Percentiles rank a stretch among this genome's conserved stretches.
Conservation (phyloP, 345 rosid genomes). For the Stellera chamaejasme region DNA sequence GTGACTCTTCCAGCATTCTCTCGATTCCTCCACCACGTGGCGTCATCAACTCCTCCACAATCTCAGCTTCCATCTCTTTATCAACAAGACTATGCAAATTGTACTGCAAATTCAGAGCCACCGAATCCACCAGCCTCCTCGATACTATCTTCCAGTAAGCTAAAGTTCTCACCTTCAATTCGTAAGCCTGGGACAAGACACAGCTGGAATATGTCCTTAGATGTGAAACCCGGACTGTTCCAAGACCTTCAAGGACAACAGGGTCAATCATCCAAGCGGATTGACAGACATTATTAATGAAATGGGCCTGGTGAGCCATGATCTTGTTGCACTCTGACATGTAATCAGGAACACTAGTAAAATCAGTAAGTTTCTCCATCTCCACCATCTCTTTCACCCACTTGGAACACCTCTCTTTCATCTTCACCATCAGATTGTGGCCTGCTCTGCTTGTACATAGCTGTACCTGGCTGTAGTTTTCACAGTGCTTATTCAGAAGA, state of each 20-base stretch:
- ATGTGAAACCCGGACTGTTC: constrained; percentile 2
- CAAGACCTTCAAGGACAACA: constrained; percentile 9
- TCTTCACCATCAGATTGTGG: constrained; percentile 13
- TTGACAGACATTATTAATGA: background rate
- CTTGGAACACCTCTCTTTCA: constrained; percentile 20
- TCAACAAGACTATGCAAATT: constrained; percentile 16
- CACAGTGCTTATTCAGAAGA: too few relatives aligned
- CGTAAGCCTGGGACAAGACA: constrained; percentile 9
- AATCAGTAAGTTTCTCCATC: constrained; percentile 32
- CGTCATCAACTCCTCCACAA: constrained; percentile 15
- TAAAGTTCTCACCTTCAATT: constrained; percentile 22
- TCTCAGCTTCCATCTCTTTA: constrained; percentile 19
- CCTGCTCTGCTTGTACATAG: constrained; percentile 12
- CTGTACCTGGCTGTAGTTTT: constrained; percentile 17
- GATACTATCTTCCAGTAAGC: constrained; percentile 23
- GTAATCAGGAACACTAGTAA: constrained; percentile 24
- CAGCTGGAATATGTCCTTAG: background rate
- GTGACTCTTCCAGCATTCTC: constrained; percentile 25
- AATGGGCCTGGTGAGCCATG: constrained; percentile 2
- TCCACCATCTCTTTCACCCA: constrained; percentile 22
- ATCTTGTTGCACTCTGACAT: constrained; percentile 14
- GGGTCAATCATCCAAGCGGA: too few relatives aligned
- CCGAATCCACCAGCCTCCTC: constrained; percentile 21
- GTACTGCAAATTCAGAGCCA: constrained; percentile 22
- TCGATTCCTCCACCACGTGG: constrained; percentile 11